Percentiles rank a stretch among this genome's conserved stretches.
Evolutionary conservation across 768 basidiomycete species (phyloP).

Genomic region (Coprinopsis strossmayeri): DNA sequence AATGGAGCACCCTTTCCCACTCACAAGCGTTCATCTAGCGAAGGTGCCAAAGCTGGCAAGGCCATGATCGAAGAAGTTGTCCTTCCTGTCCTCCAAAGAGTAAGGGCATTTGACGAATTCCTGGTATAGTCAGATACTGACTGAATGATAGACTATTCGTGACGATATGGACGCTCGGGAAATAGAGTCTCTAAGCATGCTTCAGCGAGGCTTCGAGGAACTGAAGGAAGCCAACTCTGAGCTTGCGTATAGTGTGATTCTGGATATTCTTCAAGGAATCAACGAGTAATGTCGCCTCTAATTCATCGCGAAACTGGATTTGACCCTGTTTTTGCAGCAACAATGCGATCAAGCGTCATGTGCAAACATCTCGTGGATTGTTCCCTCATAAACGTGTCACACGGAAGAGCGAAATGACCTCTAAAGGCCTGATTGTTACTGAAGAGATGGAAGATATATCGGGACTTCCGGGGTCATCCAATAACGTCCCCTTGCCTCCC

Average conservation of each 20-base stretch:
- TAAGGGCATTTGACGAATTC: constrained; percentile 33
- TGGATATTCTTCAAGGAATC: constrained; percentile 86
- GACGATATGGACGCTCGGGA: constrained; percentile 88
- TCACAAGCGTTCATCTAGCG: constrained; percentile 47
- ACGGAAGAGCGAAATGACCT: constrained; percentile 81
- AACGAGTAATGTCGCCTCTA: constrained; percentile 63
- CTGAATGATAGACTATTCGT: constrained; percentile 46
- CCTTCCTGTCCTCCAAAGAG: constrained; percentile 70
- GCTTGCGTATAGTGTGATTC: constrained; percentile 80
- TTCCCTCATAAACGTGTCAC: constrained; percentile 77
- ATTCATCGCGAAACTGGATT: constrained; percentile 8
- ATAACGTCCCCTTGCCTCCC: constrained; percentile 16
- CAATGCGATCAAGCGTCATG: constrained; percentile 68
- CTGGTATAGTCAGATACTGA: neutral
- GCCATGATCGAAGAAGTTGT: constrained; percentile 80
- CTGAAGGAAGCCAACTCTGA: constrained; percentile 78
- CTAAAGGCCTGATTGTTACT: constrained; percentile 76
- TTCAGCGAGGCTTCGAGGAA: constrained; percentile 85
- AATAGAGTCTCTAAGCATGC: constrained; percentile 84
- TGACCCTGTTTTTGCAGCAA: constrained; percentile 42
- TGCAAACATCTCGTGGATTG: constrained; percentile 73
- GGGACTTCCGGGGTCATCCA: constrained; percentile 35
- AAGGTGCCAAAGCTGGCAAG: constrained; percentile 57
- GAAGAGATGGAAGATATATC: constrained; percentile 72
- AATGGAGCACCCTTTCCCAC: constrained; percentile 41